These are phyloP conservation scores for Salix suchowensis DNA, from an alignment of 345 rosid genomes.

Conservation along the genomic window DNA sequence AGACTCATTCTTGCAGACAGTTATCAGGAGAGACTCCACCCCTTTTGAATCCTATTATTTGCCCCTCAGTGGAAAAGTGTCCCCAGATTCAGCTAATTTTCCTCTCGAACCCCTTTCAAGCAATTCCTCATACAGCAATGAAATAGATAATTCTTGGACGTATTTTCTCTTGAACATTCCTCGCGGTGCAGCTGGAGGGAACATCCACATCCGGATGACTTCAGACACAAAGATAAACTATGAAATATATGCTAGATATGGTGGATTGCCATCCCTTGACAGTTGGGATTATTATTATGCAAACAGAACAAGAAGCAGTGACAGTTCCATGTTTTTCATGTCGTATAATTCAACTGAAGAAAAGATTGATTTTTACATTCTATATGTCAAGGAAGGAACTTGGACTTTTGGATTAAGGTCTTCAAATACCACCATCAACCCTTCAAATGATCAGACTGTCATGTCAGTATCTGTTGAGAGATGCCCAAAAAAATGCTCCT, in stretches of 20 bases:
- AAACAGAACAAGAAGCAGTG: slow-evolving; percentile 53
- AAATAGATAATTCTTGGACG: slow-evolving; percentile 55
- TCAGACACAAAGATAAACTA: slow-evolving; percentile 50
- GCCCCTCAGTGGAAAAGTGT: slow-evolving; percentile 49
- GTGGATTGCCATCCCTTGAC: slow-evolving; percentile 65
- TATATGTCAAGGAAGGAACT: slow-evolving; percentile 83
- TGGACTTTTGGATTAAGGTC: slow-evolving; percentile 79
- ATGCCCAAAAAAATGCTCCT: slow-evolving; percentile 83
- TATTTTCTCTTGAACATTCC: slow-evolving; percentile 74
- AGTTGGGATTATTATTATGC: slow-evolving; percentile 79
- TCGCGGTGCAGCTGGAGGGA: slow-evolving; percentile 88
- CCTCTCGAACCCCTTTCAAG: slow-evolving; percentile 65
- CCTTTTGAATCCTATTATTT: slow-evolving; percentile 79
- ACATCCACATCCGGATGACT: slow-evolving; percentile 59
- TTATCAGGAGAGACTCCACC: slow-evolving; percentile 52
- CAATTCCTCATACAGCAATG: slow-evolving; percentile 51
- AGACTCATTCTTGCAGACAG: slow-evolving; percentile 63
- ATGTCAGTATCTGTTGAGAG: slow-evolving; percentile 86
- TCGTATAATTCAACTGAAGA: slow-evolving; percentile 62
- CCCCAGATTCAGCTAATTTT: slow-evolving; percentile 57
- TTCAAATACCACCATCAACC: slow-evolving; percentile 26
- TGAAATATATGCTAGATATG: slow-evolving; percentile 73
- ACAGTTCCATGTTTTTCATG: slow-evolving; percentile 59
- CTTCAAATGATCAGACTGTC: slow-evolving; percentile 39
- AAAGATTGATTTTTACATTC: slow-evolving; percentile 78